A percentile compares a stretch with the other conserved stretches of the same genome.
Evolutionary conservation across 2,329 filamentous ascomycete genomes (phyloP).

Genomic region (Diaporthe longicolla): DNA sequence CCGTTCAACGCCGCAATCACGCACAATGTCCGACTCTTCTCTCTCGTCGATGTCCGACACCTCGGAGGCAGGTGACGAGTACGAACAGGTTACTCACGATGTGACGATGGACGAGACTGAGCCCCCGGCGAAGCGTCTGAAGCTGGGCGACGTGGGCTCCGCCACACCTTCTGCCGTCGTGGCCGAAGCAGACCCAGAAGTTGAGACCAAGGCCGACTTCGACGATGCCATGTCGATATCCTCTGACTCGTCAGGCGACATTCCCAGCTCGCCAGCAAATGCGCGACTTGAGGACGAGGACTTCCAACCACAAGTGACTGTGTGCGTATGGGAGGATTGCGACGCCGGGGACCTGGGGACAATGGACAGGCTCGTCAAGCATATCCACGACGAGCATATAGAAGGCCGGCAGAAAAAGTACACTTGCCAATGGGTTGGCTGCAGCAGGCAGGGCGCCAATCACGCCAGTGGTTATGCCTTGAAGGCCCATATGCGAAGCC

Average conservation of each 20-base stretch:
- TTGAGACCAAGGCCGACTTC: slow-evolving; percentile 63
- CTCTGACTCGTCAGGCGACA: slow-evolving; percentile 88
- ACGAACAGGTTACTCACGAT: slow-evolving; percentile 62
- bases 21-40: slow-evolving; percentile 57
- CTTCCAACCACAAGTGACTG: slow-evolving; percentile 81
- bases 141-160: slow-evolving; percentile 58
- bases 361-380: slow-evolving; percentile 85
- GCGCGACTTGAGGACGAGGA: slow-evolving; percentile 81
- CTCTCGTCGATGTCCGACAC: slow-evolving; percentile 63
- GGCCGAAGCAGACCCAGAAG: slow-evolving; percentile 61
- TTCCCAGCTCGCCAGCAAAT: slow-evolving; percentile 79
- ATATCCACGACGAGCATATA: slow-evolving; percentile 94
- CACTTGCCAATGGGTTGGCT: slow-evolving; percentile 97
- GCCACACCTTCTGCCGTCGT: slow-evolving; percentile 61
- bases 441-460: slow-evolving; percentile 86
- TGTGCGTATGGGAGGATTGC: slow-evolving; percentile 85
- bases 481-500: slow-evolving; percentile 97
- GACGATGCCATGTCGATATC: slow-evolving; percentile 67
- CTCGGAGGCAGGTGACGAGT: slow-evolving; percentile 55
- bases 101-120: slow-evolving; percentile 54
- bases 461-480: slow-evolving; percentile 97
- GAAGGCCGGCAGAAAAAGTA: slow-evolving; percentile 95
- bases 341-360: slow-evolving; percentile 78
- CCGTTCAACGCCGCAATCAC: background rate
- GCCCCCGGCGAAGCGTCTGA: slow-evolving; percentile 64